A percentile compares a stretch with the other conserved stretches of the same genome.
Conservation (phyloP, 2,329 filamentous ascomycete species). For the Ascomycota sp. region DNA sequence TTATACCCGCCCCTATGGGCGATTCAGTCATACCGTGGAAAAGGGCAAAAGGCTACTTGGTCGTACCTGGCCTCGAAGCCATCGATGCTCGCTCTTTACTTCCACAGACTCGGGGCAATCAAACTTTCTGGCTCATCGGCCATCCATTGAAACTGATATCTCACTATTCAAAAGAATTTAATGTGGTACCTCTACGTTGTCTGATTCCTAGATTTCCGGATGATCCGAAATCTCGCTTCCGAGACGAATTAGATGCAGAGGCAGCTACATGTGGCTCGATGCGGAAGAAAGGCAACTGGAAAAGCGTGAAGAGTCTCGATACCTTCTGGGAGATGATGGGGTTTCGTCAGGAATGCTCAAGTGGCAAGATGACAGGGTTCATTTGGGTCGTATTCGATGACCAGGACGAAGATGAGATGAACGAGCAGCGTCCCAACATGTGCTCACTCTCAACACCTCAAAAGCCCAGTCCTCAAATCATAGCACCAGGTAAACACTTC, state of each 20-base stretch:
- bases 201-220: slow-evolving; percentile 82
- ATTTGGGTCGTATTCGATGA: slow-evolving; percentile 75
- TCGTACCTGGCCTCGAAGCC: slow-evolving; percentile 70
- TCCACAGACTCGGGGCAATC: slow-evolving; percentile 22
- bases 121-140: slow-evolving; percentile 42
- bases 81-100: slow-evolving; percentile 62
- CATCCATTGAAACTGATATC: slow-evolving; percentile 45
- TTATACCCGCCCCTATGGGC: slow-evolving; percentile 23
- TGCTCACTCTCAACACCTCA: slow-evolving; percentile 2
- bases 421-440: slow-evolving; percentile 1
- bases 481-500: no score
- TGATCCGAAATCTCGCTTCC: slow-evolving; percentile 78
- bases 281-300: slow-evolving; percentile 49
- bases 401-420: slow-evolving; percentile 23
- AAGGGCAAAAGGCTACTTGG: slow-evolving; percentile 50
- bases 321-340: slow-evolving; percentile 99
- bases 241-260: slow-evolving; percentile 75
- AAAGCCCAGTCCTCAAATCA: slow-evolving; percentile 14
- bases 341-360: slow-evolving; percentile 84
- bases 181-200: slow-evolving; percentile 50
- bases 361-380: slow-evolving; percentile 78
- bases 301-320: slow-evolving; percentile 60
- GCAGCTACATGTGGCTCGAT: slow-evolving; percentile 32
- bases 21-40: slow-evolving; percentile 15
- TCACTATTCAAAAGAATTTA: slow-evolving; percentile 34